phyloP scores from a whole-genome alignment of 2,329 filamentous ascomycete genomes.

The Mycogone perniciosa region DNA sequence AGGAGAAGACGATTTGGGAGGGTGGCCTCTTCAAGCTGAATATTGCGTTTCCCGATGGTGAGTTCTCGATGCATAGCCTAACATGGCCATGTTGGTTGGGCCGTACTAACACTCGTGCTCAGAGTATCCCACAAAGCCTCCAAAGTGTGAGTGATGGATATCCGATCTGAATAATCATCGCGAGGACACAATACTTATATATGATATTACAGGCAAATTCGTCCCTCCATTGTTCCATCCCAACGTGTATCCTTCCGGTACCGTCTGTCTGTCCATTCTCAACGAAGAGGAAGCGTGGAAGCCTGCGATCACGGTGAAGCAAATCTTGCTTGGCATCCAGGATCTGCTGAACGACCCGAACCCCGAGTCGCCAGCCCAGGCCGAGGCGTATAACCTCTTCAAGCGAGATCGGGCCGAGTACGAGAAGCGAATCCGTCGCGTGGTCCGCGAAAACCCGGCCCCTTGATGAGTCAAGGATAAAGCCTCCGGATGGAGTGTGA shows the following conservation, averaged over 20 bases:
- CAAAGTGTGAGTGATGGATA: conserved; percentile 71
- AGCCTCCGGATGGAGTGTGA: neutral
- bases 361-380: conserved; percentile 91
- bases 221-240: conserved; percentile 93
- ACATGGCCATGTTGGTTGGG: neutral
- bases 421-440: conserved; percentile 76
- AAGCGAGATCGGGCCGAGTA: conserved; percentile 86
- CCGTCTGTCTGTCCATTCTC: conserved; percentile 91
- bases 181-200: conserved; percentile 12
- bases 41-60: conserved; percentile 88
- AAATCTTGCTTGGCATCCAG: conserved; percentile 93
- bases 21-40: conserved; percentile 95
- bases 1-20: conserved; percentile 95
- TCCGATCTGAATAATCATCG: neutral
- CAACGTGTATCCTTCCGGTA: conserved; percentile 97
- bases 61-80: conserved; percentile 25
- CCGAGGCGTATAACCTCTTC: conserved; percentile 94
- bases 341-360: conserved; percentile 95
- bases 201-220: conserved; percentile 70
- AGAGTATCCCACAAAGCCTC: conserved; percentile 98
- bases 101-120: conserved; percentile 14
- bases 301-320: conserved; percentile 96
- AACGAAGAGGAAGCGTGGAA: conserved; percentile 99
- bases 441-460: conserved; percentile 84
- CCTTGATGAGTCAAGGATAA: conserved; percentile 38